These are phyloP conservation scores for Bisporella sp. DNA, from an alignment of 2,329 filamentous ascomycete species.

Conservation along the genomic window DNA sequence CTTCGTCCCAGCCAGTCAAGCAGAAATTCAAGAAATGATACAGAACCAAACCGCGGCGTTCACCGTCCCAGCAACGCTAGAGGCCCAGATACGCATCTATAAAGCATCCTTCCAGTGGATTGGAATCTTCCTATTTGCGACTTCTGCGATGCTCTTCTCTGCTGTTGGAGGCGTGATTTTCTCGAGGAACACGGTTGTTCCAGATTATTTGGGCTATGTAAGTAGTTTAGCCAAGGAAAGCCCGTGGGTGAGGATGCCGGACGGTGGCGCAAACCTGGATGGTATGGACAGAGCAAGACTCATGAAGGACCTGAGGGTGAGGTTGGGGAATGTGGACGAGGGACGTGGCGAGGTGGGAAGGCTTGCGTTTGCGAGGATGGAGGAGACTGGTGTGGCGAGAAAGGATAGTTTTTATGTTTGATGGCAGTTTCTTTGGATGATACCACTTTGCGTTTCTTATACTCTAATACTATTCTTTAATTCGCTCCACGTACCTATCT, in stretches of 20 bases:
- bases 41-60: conserved; percentile 16
- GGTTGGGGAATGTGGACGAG: conserved; percentile 11
- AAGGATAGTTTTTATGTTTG: conserved; percentile 16
- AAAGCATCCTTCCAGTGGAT: conserved; percentile 15
- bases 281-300: conserved; percentile 19
- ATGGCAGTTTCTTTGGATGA: not conserved
- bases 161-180: conserved; percentile 12
- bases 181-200: conserved; percentile 12
- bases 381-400: conserved; percentile 12
- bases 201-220: conserved; percentile 18
- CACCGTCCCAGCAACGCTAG: conserved; percentile 11
- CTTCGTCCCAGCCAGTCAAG: conserved; percentile 10
- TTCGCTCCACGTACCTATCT: no score
- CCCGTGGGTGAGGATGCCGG: conserved; percentile 18
- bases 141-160: conserved; percentile 14
- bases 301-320: conserved; percentile 18
- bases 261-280: conserved; percentile 20
- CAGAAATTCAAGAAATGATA: conserved; percentile 13
- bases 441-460: not conserved
- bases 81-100: conserved; percentile 11
- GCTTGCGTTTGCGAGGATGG: conserved; percentile 18
- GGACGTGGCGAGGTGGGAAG: conserved; percentile 7
- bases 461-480: no score
- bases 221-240: conserved; percentile 17
- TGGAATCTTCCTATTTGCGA: conserved; percentile 12